Conservation (phyloP, 2,329 filamentous ascomycete species). For the Fusarium falciforme region DNA sequence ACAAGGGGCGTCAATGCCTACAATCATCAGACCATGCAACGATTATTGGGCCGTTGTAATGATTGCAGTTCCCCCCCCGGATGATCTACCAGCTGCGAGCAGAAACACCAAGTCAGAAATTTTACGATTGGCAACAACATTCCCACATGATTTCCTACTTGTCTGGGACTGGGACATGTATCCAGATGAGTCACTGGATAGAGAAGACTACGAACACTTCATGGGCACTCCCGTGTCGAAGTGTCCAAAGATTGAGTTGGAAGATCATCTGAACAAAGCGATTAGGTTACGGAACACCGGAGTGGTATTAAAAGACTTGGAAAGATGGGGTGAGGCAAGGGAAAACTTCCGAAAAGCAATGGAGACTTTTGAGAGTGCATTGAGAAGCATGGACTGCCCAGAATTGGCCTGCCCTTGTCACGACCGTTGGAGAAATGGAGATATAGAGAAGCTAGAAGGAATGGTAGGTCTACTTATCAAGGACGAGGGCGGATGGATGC, state of each 20-base stretch:
- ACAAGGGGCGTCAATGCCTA: neutral
- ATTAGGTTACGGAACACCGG: neutral
- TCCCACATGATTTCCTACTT: neutral
- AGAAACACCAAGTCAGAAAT: neutral
- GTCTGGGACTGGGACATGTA: neutral
- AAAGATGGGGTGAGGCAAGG: neutral
- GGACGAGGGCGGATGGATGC: neutral
- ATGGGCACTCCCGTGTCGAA: accelerated
- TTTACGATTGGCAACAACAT: neutral
- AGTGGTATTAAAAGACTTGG: neutral
- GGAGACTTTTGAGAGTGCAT: neutral
- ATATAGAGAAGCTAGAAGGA: neutral
- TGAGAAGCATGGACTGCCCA: neutral
- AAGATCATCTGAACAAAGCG: neutral
- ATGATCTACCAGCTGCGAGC: neutral
- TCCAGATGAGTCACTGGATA: neutral
- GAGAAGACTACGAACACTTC: neutral
- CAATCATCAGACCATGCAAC: neutral
- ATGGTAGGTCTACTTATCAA: neutral
- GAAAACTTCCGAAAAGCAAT: too few relatives aligned
- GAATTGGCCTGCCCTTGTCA: neutral
- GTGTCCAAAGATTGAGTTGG: neutral
- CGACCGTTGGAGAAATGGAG: neutral
- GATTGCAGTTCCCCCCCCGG: neutral
- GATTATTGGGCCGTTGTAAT: neutral